Conservation (phyloP, 345 rosid genomes). For the Hirschfeldia incana region DNA sequence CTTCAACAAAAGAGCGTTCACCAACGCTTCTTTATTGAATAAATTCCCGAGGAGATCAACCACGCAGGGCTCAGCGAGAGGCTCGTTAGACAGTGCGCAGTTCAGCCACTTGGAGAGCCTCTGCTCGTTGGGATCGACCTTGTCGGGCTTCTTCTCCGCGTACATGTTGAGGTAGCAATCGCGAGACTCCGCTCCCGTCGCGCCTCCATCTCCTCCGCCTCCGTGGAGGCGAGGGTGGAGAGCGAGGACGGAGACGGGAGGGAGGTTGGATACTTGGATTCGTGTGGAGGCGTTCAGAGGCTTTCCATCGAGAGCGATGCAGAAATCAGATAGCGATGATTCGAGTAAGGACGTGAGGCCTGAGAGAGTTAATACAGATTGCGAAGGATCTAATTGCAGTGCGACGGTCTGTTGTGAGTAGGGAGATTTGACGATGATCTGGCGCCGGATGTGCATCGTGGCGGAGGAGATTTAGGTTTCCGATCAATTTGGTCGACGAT, state of each 20-base stretch:
- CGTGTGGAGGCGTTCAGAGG: conserved; percentile 48
- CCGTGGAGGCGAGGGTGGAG: conserved; percentile 61
- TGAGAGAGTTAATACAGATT: conserved; percentile 45
- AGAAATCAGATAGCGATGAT: conserved; percentile 45
- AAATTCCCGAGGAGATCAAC: conserved; percentile 81
- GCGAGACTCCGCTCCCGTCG: conserved; percentile 93
- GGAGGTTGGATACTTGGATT: conserved; percentile 43
- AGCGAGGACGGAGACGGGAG: conserved; percentile 60
- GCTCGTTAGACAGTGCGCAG: conserved; percentile 79
- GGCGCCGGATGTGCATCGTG: conserved; percentile 28
- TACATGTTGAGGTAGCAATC: conserved; percentile 98
- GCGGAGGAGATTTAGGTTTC: conserved; percentile 15
- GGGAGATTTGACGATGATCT: conserved; percentile 56
- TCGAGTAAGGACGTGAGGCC: conserved; percentile 39
- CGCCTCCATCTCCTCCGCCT: conserved; percentile 99
- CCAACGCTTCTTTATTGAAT: conserved; percentile 82
- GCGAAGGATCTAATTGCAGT: conserved; percentile 49
- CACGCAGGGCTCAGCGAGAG: conserved; percentile 78
- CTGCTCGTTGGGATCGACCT: conserved; percentile 90
- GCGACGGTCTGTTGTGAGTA: conserved; percentile 30
- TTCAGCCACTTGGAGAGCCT: conserved; percentile 85
- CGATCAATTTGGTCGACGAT: conserved; percentile 22
- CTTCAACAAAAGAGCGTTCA: conserved; percentile 66
- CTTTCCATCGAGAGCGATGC: conserved; percentile 63
- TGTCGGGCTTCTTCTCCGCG: conserved; percentile 91